Evolutionary conservation across 768 basidiomycete species (phyloP), one percentile per base, ranked within the genome.

Genomic region (Phaeotremella fagi): DNA sequence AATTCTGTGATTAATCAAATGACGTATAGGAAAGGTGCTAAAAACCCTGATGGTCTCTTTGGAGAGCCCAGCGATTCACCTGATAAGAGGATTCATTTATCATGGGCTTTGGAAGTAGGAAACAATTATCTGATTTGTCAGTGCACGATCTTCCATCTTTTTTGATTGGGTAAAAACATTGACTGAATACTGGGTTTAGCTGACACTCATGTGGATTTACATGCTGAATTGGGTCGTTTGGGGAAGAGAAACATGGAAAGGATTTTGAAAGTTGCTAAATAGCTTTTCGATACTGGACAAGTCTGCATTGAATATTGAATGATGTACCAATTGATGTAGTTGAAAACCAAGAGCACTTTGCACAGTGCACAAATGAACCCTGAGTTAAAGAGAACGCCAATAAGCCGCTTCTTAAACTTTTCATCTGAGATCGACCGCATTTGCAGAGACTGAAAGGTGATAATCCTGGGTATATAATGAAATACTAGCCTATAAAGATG

Each of bases 231-330:
- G 46, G 46, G 14, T 23, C 27, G 24, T 9, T 6, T 48, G 3
- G 46, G 46, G 15, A 48, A 48, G 29, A 24, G 46, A 12, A 48
- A 48, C 33, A 12, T 48, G n/a, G n/a, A 15, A 4, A n/a, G 46
- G 11, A 48, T 48, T 16, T 28, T 48, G 46, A 28, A 48, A 33
- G n/a, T n/a, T n/a, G n/a, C n/a, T n/a, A n/a, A n/a, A n/a, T n/a
- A n/a, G n/a, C n/a, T n/a, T n/a, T n/a, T n/a, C n/a, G n/a, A n/a
- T n/a, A n/a, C n/a, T n/a, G n/a, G n/a, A n/a, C n/a, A n/a, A n/a
- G n/a, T n/a, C n/a, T n/a, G n/a, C n/a, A n/a, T n/a, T n/a, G n/a
- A n/a, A n/a, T n/a, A n/a, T n/a, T n/a, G n/a, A n/a, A n/a, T n/a
- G n/a, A n/a, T n/a, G n/a, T n/a, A n/a, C n/a, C n/a, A n/a, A n/a